phyloP scores from a whole-genome alignment of 1,284 basidiomycete species.

The Gymnopus androsaceus region DNA sequence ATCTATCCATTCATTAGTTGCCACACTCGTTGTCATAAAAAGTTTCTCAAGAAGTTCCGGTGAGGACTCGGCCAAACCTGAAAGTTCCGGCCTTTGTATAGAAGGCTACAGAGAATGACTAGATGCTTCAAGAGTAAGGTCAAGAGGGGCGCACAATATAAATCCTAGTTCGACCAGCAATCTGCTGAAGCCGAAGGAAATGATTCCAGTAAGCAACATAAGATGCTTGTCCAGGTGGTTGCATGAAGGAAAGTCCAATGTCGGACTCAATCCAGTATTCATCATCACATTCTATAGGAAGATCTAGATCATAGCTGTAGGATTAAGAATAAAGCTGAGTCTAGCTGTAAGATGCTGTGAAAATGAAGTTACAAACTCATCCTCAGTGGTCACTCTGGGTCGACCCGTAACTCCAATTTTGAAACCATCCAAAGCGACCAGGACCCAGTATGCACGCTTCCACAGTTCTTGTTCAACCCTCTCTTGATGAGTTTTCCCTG shows the following conservation, averaged over 20 bases:
- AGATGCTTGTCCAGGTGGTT: background rate
- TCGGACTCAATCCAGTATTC: slow-evolving; percentile 54
- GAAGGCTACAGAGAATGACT: no score
- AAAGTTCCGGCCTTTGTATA: no score
- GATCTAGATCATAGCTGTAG: no score
- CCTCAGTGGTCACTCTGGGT: background rate
- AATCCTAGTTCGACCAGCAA: no score
- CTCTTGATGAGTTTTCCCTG: slow-evolving; percentile 27
- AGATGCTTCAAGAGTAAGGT: no score
- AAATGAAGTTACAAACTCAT: slow-evolving; percentile 6
- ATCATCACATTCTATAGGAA: slow-evolving; percentile 60
- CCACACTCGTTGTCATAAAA: slow-evolving; percentile 57
- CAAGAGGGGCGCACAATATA: no score
- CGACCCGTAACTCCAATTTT: background rate
- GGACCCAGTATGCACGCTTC: slow-evolving; percentile 82
- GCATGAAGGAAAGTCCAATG: slow-evolving; percentile 14
- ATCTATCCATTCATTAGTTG: slow-evolving; percentile 62
- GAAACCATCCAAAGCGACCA: background rate
- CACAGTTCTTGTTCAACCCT: slow-evolving; percentile 42
- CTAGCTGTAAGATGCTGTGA: no score
- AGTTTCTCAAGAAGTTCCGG: no score
- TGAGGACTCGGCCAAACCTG: no score
- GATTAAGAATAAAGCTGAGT: no score
- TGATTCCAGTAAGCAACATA: slow-evolving; percentile 10
- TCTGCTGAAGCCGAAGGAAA: slow-evolving; percentile 6